These are phyloP conservation scores for Camelina sativa DNA, from an alignment of 345 rosid genomes.

Conservation along the genomic window DNA sequence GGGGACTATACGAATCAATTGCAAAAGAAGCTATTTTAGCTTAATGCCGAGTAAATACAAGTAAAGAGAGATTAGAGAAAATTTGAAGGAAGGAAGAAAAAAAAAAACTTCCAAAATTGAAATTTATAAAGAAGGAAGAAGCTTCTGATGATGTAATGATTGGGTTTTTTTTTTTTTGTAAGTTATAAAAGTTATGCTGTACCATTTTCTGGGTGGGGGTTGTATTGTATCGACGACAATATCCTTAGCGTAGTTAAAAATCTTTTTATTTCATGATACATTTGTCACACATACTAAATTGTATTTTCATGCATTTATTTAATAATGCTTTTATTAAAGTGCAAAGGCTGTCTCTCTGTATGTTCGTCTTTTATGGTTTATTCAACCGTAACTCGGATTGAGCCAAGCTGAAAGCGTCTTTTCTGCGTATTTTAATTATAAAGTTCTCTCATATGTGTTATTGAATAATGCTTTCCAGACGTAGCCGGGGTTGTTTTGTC, in stretches of 20 bases:
- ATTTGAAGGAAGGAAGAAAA: conserved; percentile 14
- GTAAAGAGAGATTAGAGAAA: conserved; percentile 40
- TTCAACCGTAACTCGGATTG: background rate
- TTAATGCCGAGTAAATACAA: conserved; percentile 43
- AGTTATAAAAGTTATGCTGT: conserved; percentile 29
- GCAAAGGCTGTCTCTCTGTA: background rate
- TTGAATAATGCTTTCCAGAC: conserved; percentile 3
- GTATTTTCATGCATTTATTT: conserved; percentile 25
- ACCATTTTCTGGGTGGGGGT: conserved; percentile 23
- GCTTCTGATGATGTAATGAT: conserved; percentile 38
- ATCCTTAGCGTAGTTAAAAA: conserved; percentile 35
- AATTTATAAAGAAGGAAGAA: conserved; percentile 8
- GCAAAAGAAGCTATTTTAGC: conserved; percentile 35
- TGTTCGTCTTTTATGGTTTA: background rate
- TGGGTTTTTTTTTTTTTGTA: conserved; percentile 8
- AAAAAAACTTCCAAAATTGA: conserved; percentile 22
- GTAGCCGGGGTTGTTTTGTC: conserved; percentile 11
- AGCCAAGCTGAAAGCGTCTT: background rate
- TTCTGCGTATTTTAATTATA: background rate
- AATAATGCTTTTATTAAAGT: background rate
- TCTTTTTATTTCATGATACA: background rate
- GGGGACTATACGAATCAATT: conserved; percentile 39
- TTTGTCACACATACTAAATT: conserved; percentile 21
- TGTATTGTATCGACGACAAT: background rate
- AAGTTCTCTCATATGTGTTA: background rate